Base-by-base conservation (phyloP, 768 basidiomycete genomes). In the Kondoa malvinella region DNA sequence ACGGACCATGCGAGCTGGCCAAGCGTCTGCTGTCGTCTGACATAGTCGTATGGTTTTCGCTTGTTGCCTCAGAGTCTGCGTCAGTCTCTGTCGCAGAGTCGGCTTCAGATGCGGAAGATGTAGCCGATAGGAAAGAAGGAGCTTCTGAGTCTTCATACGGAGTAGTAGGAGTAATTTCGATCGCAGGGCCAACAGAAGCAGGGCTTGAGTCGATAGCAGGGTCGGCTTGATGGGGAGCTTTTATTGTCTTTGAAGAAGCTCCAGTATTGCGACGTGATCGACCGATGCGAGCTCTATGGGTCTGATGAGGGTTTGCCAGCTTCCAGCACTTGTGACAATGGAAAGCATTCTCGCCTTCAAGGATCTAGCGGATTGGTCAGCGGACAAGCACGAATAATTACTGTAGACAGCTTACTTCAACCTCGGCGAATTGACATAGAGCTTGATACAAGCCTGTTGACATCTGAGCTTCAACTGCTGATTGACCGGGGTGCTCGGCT, bases 321-420 rank as follows among this genome's bases (percentile, higher is more conserved):
- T 90, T 92, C 92, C 92, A 97, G 78, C 92, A 97, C 64, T 86
- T 82, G 71, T 87, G 82, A 76, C 92, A 97, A 0, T 91, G 91
- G 65, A 95, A 92, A 79, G 86, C 87, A 73, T 97, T 95, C 73
- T 95, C 92, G 0, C 89, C 90, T 72, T 95, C 88, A 34, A 97
- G 78, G 4, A 89, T 83, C 73, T 97, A 50, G 40, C 40, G 40
- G 40, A 50, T 50, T n/a, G 21, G 40, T 50, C 40, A 50, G 21
- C 21, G 40, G 21, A 50, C 12, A 50, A n/a, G n/a, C n/a, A n/a
- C n/a, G n/a, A n/a, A n/a, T 50, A 21, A 50, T 50, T 50, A 8
- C 12, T 50, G 40, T n/a, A n/a, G n/a, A n/a, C n/a, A n/a, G 21
- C 40, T 50, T 50, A 50, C 40, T 21, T 50, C 40, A n/a, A 95